Percentiles rank a stretch among this genome's conserved stretches.
Conservation (phyloP, 2,329 filamentous ascomycete genomes). For the Fragosphaeria purpurea region DNA sequence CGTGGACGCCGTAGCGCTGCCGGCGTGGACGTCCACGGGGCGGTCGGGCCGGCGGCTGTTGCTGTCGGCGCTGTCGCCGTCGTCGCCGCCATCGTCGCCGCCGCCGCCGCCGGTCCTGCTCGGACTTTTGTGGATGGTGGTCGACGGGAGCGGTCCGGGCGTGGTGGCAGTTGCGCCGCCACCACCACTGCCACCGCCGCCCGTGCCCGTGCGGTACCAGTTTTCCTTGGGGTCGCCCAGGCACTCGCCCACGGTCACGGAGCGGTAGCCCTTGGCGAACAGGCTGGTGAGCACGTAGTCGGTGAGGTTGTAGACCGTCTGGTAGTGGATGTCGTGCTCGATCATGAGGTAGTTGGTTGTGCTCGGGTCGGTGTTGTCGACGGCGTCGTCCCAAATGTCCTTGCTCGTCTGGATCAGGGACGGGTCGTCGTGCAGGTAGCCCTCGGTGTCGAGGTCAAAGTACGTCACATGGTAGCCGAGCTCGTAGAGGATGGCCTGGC, state of each 20-base stretch:
- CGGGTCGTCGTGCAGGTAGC: constrained; percentile 22
- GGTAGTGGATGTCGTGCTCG: constrained; percentile 39
- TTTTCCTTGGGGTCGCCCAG: constrained; percentile 38
- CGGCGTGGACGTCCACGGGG: background rate
- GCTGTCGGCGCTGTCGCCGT: background rate
- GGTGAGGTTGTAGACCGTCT: constrained; percentile 36
- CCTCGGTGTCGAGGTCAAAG: constrained; percentile 27
- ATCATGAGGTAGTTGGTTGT: constrained; percentile 35
- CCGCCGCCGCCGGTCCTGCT: background rate
- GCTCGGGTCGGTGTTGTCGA: constrained; percentile 14
- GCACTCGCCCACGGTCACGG: constrained; percentile 46
- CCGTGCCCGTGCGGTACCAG: constrained; percentile 37
- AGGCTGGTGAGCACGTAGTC: constrained; percentile 33
- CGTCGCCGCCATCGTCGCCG: background rate
- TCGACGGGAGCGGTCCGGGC: background rate
- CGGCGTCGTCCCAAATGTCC: constrained; percentile 21
- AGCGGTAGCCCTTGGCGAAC: constrained; percentile 29
- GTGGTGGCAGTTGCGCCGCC: constrained; percentile 7
- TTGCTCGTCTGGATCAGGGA: constrained; percentile 24
- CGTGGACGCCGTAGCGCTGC: background rate
- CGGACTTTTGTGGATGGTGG: background rate
- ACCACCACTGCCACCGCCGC: background rate
- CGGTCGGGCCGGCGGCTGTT: background rate
- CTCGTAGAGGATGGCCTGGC: constrained; percentile 19
- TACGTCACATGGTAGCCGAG: constrained; percentile 28